Conservation (phyloP, 768 basidiomycete species). For the Kwoniella dejecticola region DNA sequence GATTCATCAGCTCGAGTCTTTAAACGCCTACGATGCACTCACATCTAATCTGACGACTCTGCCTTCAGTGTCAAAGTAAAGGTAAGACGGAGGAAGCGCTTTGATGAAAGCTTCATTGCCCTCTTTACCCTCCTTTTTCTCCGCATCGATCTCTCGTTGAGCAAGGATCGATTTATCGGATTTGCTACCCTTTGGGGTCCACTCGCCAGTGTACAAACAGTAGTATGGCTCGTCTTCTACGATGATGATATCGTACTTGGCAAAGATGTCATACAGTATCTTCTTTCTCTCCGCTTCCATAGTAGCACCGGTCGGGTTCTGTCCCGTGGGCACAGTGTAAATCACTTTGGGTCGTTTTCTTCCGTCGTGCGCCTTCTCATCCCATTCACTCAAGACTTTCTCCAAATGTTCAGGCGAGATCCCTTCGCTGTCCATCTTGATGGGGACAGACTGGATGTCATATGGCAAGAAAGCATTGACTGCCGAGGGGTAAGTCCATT, state of each 20-base stretch:
- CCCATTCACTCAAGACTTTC: constrained; percentile 67
- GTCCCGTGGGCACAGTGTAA: constrained; percentile 70
- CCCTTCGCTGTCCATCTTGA: constrained; percentile 72
- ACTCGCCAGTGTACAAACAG: constrained; percentile 58
- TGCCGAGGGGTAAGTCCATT: constrained; percentile 70
- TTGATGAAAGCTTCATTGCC: constrained; percentile 61
- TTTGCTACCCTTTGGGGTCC: constrained; percentile 55
- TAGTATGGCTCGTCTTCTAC: constrained; percentile 84
- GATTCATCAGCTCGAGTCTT: too few species aligned
- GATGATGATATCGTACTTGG: constrained; percentile 77
- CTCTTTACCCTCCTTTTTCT: constrained; percentile 48
- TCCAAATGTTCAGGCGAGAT: constrained; percentile 68
- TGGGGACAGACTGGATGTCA: constrained; percentile 41
- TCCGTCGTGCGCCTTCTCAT: constrained; percentile 63
- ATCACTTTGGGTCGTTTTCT: constrained; percentile 61
- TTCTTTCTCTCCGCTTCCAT: constrained; percentile 69
- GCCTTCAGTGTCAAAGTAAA: constrained; percentile 73
- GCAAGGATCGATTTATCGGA: constrained; percentile 29
- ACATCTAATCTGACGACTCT: constrained; percentile 78
- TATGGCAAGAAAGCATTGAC: constrained; percentile 46
- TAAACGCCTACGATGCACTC: too few species aligned
- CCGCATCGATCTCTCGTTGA: constrained; percentile 25
- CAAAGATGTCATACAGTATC: constrained; percentile 77
- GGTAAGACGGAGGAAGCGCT: constrained; percentile 62
- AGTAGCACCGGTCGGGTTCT: constrained; percentile 80